These are phyloP conservation scores for Spencermartinsiella ligniputridi DNA, from an alignment of 1,139 yeast species.

Conservation along the genomic window DNA sequence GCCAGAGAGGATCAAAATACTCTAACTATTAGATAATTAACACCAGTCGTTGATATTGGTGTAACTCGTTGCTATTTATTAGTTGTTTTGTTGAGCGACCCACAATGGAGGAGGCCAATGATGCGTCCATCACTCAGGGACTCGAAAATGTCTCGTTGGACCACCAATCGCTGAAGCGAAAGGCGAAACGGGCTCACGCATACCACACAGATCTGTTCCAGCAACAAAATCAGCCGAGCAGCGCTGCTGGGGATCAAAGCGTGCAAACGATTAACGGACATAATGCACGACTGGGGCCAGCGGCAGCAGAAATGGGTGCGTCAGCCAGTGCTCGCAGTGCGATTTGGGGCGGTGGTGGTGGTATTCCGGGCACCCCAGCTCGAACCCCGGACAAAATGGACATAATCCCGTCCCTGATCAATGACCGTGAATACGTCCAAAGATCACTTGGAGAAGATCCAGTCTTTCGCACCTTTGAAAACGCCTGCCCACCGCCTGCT, in stretches of 20 bases:
- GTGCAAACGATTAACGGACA: not conserved
- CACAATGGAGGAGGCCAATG: not conserved
- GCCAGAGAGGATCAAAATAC: no score
- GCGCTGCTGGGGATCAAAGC: not conserved
- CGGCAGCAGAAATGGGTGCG: not conserved
- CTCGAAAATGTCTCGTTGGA: not conserved
- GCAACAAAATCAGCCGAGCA: not conserved
- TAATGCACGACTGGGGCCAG: not conserved
- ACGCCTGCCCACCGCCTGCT: conserved; percentile 77
- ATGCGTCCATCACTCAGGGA: not conserved
- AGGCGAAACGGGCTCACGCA: conserved; percentile 19
- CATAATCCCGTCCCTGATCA: conserved; percentile 48
- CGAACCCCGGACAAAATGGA: conserved; percentile 6
- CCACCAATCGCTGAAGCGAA: conserved; percentile 4
- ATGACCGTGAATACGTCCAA: conserved; percentile 54
- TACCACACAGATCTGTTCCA: conserved; percentile 13
- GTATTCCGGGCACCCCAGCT: not conserved
- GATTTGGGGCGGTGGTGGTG: not conserved
- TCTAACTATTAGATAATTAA: no score
- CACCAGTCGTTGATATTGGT: no score
- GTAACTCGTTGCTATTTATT: no score
- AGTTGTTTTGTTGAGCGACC: no score
- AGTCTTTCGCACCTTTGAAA: conserved; percentile 64
- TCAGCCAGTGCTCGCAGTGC: not conserved
- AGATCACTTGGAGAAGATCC: conserved; percentile 39